phyloP scores from a whole-genome alignment of 1,139 yeast species.

The Hyphopichia khmerensis region DNA sequence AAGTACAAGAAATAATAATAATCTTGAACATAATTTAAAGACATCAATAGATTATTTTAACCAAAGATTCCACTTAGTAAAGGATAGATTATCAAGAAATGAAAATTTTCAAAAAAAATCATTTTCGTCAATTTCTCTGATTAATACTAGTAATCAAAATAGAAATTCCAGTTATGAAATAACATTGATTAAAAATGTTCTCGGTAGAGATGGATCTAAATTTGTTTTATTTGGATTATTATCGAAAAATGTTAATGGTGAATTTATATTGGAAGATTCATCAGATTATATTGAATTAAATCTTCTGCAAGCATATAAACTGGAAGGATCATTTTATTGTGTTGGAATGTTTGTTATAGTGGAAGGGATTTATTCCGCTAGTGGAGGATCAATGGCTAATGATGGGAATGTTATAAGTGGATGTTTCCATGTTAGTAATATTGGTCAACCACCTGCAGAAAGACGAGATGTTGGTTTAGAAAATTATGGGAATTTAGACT shows the following conservation, averaged over 20 bases:
- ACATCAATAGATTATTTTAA: conserved; percentile 27
- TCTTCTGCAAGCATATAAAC: conserved; percentile 61
- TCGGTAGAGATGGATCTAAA: conserved; percentile 78
- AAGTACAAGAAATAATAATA: conserved; percentile 12
- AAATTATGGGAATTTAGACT: conserved; percentile 76
- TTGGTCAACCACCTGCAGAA: conserved; percentile 91
- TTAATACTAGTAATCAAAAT: conserved; percentile 25
- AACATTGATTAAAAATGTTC: conserved; percentile 74
- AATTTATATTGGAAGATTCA: conserved; percentile 76
- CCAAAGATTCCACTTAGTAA: conserved; percentile 55
- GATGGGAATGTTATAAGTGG: conserved; percentile 39
- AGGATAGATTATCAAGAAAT: conserved; percentile 73
- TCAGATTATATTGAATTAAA: conserved; percentile 77
- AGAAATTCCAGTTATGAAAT: conserved; percentile 46
- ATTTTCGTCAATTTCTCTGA: conserved; percentile 37
- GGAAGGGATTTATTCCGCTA: conserved; percentile 80
- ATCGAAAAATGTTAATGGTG: conserved; percentile 61
- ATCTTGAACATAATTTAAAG: conserved; percentile 18
- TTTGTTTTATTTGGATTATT: conserved; percentile 81
- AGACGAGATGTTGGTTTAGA: conserved; percentile 63
- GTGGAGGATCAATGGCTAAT: conserved; percentile 42
- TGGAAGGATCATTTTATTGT: conserved; percentile 67
- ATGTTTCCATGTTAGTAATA: conserved; percentile 67
- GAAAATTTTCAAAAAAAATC: conserved; percentile 64
- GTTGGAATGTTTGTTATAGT: conserved; percentile 80